These are phyloP conservation scores for Nicotiana paniculata DNA, from an alignment of 257 asterid genomes.

Conservation along the genomic window DNA sequence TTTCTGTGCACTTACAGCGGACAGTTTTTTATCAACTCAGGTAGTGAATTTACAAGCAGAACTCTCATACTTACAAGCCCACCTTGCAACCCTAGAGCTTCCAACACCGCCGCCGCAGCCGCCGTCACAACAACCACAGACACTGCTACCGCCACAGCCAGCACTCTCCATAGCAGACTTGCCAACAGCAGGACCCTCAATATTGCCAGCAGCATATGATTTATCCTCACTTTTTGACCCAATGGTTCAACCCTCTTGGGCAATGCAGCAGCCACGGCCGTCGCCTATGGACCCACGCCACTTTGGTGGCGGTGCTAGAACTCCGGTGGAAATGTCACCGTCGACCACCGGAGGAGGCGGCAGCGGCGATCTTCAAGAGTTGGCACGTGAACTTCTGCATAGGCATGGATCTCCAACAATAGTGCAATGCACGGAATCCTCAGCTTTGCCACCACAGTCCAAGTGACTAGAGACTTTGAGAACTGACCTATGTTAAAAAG, in stretches of 20 bases:
- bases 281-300: slow-evolving; percentile 18
- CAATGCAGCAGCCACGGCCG: slow-evolving; percentile 39
- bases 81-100: slow-evolving; percentile 69
- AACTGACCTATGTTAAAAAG: background rate
- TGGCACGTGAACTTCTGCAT: slow-evolving; percentile 69
- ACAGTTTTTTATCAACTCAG: slow-evolving; percentile 19
- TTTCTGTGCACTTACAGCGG: background rate
- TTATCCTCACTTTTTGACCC: slow-evolving; percentile 62
- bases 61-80: slow-evolving; percentile 67
- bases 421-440: slow-evolving; percentile 44
- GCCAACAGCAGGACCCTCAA: slow-evolving; percentile 29
- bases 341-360: slow-evolving; percentile 16
- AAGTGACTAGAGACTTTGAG: slow-evolving; percentile 5
- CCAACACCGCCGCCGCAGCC: slow-evolving; percentile 54
- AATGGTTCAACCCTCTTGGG: slow-evolving; percentile 47
- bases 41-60: slow-evolving; percentile 82
- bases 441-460: slow-evolving; percentile 45
- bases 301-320: background rate
- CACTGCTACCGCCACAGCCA: slow-evolving; percentile 25
- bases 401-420: slow-evolving; percentile 45
- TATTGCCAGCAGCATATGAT: slow-evolving; percentile 49
- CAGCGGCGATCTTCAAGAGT: slow-evolving; percentile 69
- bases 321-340: slow-evolving; percentile 10
- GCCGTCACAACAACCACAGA: slow-evolving; percentile 22
- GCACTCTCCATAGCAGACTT: slow-evolving; percentile 48